Conservation (phyloP, 345 rosid genomes). For the Dipteronia sinensis region DNA sequence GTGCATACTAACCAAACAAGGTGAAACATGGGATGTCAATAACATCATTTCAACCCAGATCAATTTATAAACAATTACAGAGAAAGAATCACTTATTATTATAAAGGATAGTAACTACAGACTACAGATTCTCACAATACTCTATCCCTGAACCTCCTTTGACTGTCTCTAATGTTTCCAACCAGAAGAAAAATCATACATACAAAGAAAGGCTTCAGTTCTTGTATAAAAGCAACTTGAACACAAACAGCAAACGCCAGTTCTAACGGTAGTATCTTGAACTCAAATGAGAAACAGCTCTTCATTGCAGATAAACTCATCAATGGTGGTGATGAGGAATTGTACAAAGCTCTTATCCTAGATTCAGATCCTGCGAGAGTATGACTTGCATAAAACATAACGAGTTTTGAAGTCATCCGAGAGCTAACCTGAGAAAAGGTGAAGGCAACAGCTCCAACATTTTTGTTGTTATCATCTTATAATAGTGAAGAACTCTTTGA, state of each 20-base stretch:
- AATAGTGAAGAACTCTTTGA: background rate
- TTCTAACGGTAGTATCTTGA: background rate
- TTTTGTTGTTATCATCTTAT: background rate
- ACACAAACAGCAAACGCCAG: background rate
- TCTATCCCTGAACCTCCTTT: background rate
- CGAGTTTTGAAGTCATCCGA: background rate
- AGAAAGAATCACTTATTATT: background rate
- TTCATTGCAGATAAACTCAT: background rate
- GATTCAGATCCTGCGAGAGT: constrained; percentile 9
- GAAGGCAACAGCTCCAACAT: constrained; percentile 2
- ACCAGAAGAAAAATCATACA: background rate
- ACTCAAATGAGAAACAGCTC: background rate
- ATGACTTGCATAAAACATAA: background rate
- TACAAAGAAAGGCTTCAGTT: background rate
- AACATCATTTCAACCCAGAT: background rate
- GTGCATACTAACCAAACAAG: background rate
- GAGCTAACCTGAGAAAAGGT: constrained; percentile 8
- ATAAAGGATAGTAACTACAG: background rate
- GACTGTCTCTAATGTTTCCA: background rate
- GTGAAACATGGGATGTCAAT: background rate
- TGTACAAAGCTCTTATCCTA: background rate
- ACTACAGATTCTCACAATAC: background rate
- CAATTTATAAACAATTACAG: constrained; percentile 9
- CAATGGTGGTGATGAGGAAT: background rate
- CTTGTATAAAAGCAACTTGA: background rate